Evolutionary conservation across 768 basidiomycete species (phyloP).

Genomic region (Leccinum sublutescens): DNA sequence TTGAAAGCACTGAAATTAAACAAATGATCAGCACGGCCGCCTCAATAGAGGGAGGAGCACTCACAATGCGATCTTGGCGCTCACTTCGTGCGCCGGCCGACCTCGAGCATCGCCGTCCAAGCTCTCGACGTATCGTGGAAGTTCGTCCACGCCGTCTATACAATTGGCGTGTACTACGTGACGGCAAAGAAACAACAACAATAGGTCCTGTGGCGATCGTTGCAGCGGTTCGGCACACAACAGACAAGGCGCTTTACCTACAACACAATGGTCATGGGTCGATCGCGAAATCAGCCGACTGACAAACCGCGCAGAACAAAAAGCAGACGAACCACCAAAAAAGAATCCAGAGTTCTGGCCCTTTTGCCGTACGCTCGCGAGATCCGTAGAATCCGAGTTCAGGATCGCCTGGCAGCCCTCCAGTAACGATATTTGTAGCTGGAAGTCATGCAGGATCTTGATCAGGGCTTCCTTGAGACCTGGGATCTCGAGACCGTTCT

Average conservation of each 20-base stretch:
- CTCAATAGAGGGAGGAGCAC: conserved; percentile 17
- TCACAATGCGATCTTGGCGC: conserved; percentile 79
- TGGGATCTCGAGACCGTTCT: conserved; percentile 94
- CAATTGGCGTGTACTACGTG: conserved; percentile 85
- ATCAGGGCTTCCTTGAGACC: conserved; percentile 92
- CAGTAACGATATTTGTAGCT: conserved; percentile 87
- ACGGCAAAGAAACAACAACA: conserved; percentile 80
- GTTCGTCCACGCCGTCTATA: conserved; percentile 59
- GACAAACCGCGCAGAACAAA: background rate
- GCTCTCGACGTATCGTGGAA: conserved; percentile 62
- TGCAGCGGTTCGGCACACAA: conserved; percentile 63
- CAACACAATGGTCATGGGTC: background rate
- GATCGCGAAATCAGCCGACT: background rate
- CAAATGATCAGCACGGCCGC: background rate
- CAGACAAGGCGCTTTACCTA: conserved; percentile 65
- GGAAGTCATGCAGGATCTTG: conserved; percentile 96
- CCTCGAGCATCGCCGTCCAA: conserved; percentile 40
- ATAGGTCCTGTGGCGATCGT: conserved; percentile 56
- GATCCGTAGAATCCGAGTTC: conserved; percentile 74
- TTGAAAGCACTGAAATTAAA: too few relatives aligned
- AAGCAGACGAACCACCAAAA: conserved; percentile 55
- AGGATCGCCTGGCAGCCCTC: conserved; percentile 91
- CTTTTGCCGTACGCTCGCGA: conserved; percentile 64
- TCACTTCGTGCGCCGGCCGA: conserved; percentile 44
- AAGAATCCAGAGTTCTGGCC: conserved; percentile 83